phyloP scores from a whole-genome alignment of 225 moss, liverwort and hornwort genomes.

The Sphagnum contortum region DNA sequence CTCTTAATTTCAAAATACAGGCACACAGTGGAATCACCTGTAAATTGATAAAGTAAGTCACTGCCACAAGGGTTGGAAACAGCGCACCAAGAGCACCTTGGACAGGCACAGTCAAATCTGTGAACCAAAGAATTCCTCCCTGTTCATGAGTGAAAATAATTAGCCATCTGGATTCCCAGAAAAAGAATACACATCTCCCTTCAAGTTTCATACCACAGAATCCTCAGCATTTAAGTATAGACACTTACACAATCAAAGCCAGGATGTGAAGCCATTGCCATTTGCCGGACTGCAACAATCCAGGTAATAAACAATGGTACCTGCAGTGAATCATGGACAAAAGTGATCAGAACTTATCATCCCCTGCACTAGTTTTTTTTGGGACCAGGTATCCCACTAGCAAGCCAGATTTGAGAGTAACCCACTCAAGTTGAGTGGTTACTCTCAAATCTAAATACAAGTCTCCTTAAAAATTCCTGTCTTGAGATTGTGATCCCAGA shows the following conservation, averaged over 20 bases:
- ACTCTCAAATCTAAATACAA: too few species aligned
- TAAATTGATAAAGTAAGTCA: constrained; percentile 77
- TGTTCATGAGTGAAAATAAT: constrained; percentile 11
- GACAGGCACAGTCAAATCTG: constrained; percentile 78
- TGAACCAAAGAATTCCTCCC: constrained; percentile 93
- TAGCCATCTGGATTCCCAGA: too few species aligned
- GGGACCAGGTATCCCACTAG: too few species aligned
- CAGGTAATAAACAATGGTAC: constrained; percentile 86
- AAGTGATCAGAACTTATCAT: too few species aligned
- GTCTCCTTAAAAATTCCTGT: too few species aligned
- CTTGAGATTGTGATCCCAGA: too few species aligned
- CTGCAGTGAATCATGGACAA: constrained; percentile 20
- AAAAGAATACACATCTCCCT: too few species aligned
- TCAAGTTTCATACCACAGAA: too few species aligned
- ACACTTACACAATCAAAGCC: constrained; percentile 77
- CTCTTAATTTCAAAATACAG: too few species aligned
- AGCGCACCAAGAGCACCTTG: constrained; percentile 86
- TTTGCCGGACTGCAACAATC: constrained; percentile 87
- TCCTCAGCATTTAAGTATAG: not conserved
- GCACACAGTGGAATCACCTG: constrained; percentile 34
- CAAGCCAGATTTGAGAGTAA: too few species aligned
- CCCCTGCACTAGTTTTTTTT: too few species aligned
- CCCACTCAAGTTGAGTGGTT: too few species aligned
- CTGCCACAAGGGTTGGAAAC: constrained; percentile 75
- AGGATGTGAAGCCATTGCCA: constrained; percentile 84